Evolutionary conservation across 1,284 basidiomycete species (phyloP), one percentile per base, ranked within the genome.

Genomic region (Sporisorium iseilematis-ciliati): DNA sequence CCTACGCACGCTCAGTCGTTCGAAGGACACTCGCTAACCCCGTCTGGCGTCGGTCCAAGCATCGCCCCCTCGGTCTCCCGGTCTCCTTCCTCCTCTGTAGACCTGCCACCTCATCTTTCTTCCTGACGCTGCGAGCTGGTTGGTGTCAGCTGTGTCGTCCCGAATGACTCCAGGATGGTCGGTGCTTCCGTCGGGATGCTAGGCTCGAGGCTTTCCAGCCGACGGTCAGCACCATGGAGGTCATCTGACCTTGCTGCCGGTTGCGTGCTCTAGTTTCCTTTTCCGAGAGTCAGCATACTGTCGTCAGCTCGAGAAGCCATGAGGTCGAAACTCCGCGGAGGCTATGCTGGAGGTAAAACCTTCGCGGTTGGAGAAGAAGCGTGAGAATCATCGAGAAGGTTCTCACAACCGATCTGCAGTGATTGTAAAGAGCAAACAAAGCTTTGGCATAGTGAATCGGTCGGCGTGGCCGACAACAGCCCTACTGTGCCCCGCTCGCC

Each of bases 111-210:
- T 49, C 46, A 23, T 20, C 18, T 2, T 41, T 25, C 25, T 29
- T 8, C 26, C 12, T 7, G 7, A 4, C 46, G 10, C 25, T n/a
- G 7, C 16, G n/a, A 48, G 25, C 26, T 7, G n/a, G 26, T 26
- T 7, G 2, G 2, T 3, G 23, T 6, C 25, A 29, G 3, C 26
- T 8, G 31, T n/a, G 7, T 29, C 8, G 3, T 6, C 7, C 3
- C 7, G 29, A n/a, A 29, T 29, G 16, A 2, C 26, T 48, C 14
- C 46, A 29, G 26, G n/a, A n/a, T 49, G 48, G n/a, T 29, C 46
- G 29, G 26, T 20, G 29, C 48, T 31, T 49, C 48, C 48, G 48
- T 49, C 48, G 48, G 26, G 20, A 49, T 18, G 29, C 16, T 11
- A 31, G 48, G 8, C n/a, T 31, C 20, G n/a, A n/a, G 29, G 14